phyloP scores from a whole-genome alignment of 2,329 filamentous ascomycete species.

The Arachnomyces sp. region DNA sequence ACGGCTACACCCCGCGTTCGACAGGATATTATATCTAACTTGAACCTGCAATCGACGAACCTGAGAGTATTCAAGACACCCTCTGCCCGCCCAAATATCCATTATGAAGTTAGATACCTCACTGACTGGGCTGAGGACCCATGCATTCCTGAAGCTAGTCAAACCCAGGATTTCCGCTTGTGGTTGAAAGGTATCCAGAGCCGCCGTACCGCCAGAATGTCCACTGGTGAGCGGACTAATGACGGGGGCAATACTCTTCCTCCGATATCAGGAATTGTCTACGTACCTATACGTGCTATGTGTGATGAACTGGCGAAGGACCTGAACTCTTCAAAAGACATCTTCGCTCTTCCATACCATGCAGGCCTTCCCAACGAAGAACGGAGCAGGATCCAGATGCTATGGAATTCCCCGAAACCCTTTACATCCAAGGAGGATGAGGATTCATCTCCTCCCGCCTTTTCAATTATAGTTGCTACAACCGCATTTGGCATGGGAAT shows the following conservation, averaged over 20 bases:
- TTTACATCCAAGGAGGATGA: conserved; percentile 10
- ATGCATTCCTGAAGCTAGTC: conserved; percentile 45
- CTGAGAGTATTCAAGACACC: conserved; percentile 74
- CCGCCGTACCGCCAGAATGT: conserved; percentile 53
- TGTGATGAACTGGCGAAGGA: conserved; percentile 33
- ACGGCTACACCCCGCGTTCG: conserved; percentile 78
- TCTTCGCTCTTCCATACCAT: conserved; percentile 41
- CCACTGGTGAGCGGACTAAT: not conserved
- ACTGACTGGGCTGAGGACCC: conserved; percentile 24
- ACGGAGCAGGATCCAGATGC: conserved; percentile 51
- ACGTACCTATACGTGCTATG: conserved; percentile 35
- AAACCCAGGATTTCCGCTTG: conserved; percentile 66
- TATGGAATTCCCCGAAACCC: conserved; percentile 25
- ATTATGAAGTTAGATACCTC: conserved; percentile 73
- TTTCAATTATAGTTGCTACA: conserved; percentile 89
- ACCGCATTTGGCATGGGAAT: conserved; percentile 98
- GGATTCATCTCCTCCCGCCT: conserved; percentile 47
- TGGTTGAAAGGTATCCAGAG: conserved; percentile 71
- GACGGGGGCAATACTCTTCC: conserved; percentile 13
- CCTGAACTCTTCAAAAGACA: conserved; percentile 25
- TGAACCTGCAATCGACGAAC: conserved; percentile 58
- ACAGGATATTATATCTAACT: conserved; percentile 69
- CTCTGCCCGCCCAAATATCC: conserved; percentile 75
- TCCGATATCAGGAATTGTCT: conserved; percentile 41
- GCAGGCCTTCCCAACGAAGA: conserved; percentile 63